Evolutionary conservation across 108 stramenopile genomes (phyloP).

Genomic region (Nitzschia sp.): DNA sequence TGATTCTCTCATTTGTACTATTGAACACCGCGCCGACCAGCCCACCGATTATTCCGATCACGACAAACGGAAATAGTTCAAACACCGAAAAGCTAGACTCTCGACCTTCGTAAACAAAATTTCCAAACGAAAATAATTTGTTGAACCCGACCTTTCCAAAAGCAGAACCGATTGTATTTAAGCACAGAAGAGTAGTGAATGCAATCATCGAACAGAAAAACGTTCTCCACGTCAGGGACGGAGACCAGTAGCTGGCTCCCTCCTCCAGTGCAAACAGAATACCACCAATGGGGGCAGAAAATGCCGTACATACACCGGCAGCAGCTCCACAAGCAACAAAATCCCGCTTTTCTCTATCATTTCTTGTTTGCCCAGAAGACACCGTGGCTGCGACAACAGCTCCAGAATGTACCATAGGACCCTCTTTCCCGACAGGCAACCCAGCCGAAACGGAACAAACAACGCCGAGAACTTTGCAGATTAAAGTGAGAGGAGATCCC

Average conservation of each 20-base stretch:
- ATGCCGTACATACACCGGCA: constrained; percentile 89
- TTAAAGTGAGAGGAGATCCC: constrained; percentile 42
- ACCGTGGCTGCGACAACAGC: constrained; percentile 40
- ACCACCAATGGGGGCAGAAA: constrained; percentile 88
- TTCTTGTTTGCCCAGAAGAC: constrained; percentile 25
- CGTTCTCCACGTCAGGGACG: constrained; percentile 77
- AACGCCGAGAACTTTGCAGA: constrained; percentile 79
- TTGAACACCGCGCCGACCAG: constrained; percentile 66
- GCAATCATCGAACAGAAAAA: constrained; percentile 84
- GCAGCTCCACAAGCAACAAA: constrained; percentile 85
- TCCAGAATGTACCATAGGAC: constrained; percentile 80
- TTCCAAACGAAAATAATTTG: constrained; percentile 50
- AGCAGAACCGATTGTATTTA: constrained; percentile 35
- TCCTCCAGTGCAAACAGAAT: constrained; percentile 89
- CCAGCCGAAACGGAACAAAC: constrained; percentile 47
- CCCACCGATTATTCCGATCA: constrained; percentile 81
- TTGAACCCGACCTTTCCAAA: constrained; percentile 47
- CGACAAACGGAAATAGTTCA: constrained; percentile 71
- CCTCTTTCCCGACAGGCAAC: constrained; percentile 79
- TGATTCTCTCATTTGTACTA: constrained; percentile 41
- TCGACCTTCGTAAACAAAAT: constrained; percentile 41
- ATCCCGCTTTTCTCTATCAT: constrained; percentile 70
- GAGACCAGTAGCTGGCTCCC: constrained; percentile 79
- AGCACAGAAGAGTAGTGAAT: constrained; percentile 20
- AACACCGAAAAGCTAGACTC: constrained; percentile 47